Conservation (phyloP, 2,329 filamentous ascomycete species). For the Neodidymelliopsis sp. region DNA sequence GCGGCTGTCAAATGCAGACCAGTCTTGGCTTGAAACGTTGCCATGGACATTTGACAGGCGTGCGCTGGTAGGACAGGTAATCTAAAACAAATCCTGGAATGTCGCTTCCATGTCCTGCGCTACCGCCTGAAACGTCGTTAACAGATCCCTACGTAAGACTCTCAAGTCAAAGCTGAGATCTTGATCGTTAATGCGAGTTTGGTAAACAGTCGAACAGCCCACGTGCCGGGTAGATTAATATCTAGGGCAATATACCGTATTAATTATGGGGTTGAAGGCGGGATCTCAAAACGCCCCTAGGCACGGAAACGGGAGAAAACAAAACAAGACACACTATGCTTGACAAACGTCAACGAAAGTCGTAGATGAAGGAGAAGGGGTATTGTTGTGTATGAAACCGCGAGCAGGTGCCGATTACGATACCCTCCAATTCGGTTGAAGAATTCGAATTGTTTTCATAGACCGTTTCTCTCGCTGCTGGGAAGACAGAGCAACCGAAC, state of each 20-base stretch:
- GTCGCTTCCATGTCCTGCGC: constrained; percentile 10
- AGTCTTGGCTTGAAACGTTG: constrained; percentile 25
- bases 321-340: constrained; percentile 13
- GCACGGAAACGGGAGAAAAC: constrained; percentile 12
- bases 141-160: background rate
- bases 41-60: constrained; percentile 25
- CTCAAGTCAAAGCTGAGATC: background rate
- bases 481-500: too few relatives aligned
- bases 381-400: too few relatives aligned
- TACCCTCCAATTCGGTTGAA: too few relatives aligned
- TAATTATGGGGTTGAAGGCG: constrained; percentile 26
- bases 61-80: constrained; percentile 30
- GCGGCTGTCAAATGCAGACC: constrained; percentile 26
- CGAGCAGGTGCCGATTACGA: too few relatives aligned
- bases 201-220: constrained; percentile 24
- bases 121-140: constrained; percentile 11
- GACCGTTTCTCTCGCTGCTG: too few relatives aligned
- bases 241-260: constrained; percentile 40
- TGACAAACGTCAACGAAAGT: too few relatives aligned
- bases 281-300: constrained; percentile 12
- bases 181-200: constrained; percentile 11
- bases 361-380: too few relatives aligned
- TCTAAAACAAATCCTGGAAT: constrained; percentile 31
- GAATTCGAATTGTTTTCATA: too few relatives aligned
- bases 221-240: constrained; percentile 44